Evolutionary conservation across 1,284 basidiomycete species (phyloP).

Genomic region (Leccinum griseonigrum): DNA sequence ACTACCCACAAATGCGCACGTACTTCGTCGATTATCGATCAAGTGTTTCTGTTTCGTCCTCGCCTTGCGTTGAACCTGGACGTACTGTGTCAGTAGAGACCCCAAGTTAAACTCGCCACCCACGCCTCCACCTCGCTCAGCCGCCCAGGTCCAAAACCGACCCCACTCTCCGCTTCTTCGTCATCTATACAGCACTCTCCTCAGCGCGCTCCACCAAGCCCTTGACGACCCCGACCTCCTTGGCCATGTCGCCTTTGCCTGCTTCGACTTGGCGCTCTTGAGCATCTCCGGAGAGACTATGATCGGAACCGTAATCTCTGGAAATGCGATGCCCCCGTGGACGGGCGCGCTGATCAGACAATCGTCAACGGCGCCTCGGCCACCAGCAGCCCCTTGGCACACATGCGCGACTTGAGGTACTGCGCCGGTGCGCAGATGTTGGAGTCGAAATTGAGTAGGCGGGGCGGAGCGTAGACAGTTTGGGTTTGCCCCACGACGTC

Average conservation of each 20-base stretch:
- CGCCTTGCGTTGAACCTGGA: conserved; percentile 78
- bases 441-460: conserved; percentile 76
- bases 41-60: conserved; percentile 73
- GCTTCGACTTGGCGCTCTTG: conserved; percentile 52
- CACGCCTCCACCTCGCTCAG: conserved; percentile 70
- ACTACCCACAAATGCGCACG: too few relatives aligned
- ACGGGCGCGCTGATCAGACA: conserved; percentile 66
- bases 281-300: conserved; percentile 67
- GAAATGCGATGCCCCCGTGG: conserved; percentile 86
- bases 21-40: conserved; percentile 53
- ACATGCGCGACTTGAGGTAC: conserved; percentile 90
- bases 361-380: conserved; percentile 83
- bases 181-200: conserved; percentile 76
- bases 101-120: conserved; percentile 53
- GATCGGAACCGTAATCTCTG: conserved; percentile 88
- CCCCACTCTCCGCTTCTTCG: conserved; percentile 43
- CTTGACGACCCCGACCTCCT: conserved; percentile 68
- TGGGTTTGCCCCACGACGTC: conserved; percentile 68
- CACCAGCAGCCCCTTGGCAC: conserved; percentile 66
- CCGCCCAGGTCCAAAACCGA: conserved; percentile 72
- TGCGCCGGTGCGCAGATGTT: conserved; percentile 86
- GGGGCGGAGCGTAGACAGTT: conserved; percentile 86
- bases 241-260: conserved; percentile 41
- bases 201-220: conserved; percentile 81
- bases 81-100: conserved; percentile 79